phyloP scores from a whole-genome alignment of 2,329 filamentous ascomycete species.

The Laburnicola sp. region DNA sequence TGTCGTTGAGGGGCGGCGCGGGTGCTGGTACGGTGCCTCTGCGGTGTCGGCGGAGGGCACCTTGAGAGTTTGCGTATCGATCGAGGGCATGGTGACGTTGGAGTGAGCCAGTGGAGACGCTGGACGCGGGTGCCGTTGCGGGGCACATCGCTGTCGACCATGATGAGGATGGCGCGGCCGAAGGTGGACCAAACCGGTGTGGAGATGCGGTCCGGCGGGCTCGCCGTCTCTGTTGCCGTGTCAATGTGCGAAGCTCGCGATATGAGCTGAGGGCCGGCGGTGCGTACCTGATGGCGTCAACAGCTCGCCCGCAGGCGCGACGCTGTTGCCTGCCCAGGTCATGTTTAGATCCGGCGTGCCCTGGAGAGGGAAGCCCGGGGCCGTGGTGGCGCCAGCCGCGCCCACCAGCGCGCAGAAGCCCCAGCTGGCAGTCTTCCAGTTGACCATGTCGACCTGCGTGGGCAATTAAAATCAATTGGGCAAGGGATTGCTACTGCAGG shows the following conservation, averaged over 20 bases:
- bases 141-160: conserved; percentile 41
- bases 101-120: conserved; percentile 40
- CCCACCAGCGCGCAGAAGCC: conserved; percentile 14
- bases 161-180: conserved; percentile 28
- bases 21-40: conserved; percentile 32
- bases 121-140: conserved; percentile 35
- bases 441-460: background rate
- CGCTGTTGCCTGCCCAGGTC: conserved; percentile 36
- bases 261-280: background rate
- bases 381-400: conserved; percentile 24
- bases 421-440: background rate
- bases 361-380: conserved; percentile 36
- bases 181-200: conserved; percentile 19
- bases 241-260: background rate
- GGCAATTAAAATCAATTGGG: background rate
- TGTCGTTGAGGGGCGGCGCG: conserved; percentile 34
- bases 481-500: background rate
- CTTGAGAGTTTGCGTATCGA: conserved; percentile 13
- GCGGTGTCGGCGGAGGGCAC: conserved; percentile 12
- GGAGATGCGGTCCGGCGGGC: conserved; percentile 26
- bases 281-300: conserved; percentile 35
- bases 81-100: conserved; percentile 24
- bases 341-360: conserved; percentile 25
- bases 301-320: conserved; percentile 38
- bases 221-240: conserved; percentile 26